Evolutionary conservation across 139 green algal species (phyloP), one percentile per base, ranked within the genome.

Genomic region (Zygnema cylindricum): DNA sequence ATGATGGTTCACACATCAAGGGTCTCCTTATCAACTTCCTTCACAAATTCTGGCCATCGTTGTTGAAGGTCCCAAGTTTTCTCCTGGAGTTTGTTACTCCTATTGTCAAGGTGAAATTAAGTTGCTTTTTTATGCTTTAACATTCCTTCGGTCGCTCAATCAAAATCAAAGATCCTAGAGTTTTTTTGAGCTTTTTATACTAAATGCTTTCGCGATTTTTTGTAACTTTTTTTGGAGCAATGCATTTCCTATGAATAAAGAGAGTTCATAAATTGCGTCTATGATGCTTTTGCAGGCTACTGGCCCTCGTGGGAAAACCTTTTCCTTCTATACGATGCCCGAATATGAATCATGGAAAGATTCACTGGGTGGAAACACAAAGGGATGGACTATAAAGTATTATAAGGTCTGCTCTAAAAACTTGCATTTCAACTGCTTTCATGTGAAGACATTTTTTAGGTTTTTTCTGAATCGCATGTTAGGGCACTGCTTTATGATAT

Each of bases 21-120:
- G 98, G 98, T 43, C 96, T 99, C 7, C 98, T 99, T 92, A 99
- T 99, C 95, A 99, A 99, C 95, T 99, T 98, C 93, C 90, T 99
- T 69, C 97, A 99, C 94, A 93, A 94, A 85, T 99, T 98, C 94
- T 99, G 98, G 94, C 97, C 98, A 36, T 96, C 95, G 1, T 94
- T 99, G 71, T 94, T 99, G 30, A 96, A 94, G 91, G 54, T 98
- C 55, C 95, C 96, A 1, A 95, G 95, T 78, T 99, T 99, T 93
- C 88, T 99, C 39, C 89, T 98, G 55, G 96, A 99, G 93, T 99
- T 99, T 93, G 98, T 99, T 92, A 99, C 98, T 40, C 98, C 98
- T 79, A 99, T 99, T 92, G 95, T 99, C 90, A 99, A 99, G 95
- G 87, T 91, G 23, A n/a, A n/a, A n/a, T n/a, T n/a, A n/a, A n/a